Base-by-base conservation (phyloP, 495 filamentous ascomycete genomes). In the Trichoderma asperelloides region DNA sequence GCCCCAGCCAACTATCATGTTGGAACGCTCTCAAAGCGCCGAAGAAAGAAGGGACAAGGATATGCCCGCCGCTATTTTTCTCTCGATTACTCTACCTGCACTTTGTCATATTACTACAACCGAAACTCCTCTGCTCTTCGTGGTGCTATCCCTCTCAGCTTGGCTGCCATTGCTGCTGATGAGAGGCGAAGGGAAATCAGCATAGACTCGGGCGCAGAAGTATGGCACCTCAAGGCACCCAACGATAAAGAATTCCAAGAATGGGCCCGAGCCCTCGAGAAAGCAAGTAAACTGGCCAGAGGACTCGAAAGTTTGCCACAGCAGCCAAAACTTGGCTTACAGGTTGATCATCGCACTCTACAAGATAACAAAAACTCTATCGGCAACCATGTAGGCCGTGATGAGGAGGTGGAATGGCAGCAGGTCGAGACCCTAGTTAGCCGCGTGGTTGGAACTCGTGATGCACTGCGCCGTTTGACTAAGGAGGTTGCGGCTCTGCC, bases 1-100 rank as follows among this genome's bases (percentile, higher is more conserved):
- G 73, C 70, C 5, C 69, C 82, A 2, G 67, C 67, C 25, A 80
- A 79, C 1, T 90, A 92, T 70, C 87, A 95, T 70, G 91, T 89
- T 0, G 95, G 95, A 13, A 80, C 91, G 15, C 76, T 98, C 65
- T 86, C 91, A 65, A 98, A 98, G 82, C 87, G 94, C 66, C 86
- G 94, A 63, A 83, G 95, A 64, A 98, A 97, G 84, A 87, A 90
- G 77, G 90, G 92, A 45, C 96, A 98, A 75, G 94, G 93, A 33
- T 96, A 91, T 80, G 95, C 95, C 21, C 84, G 91, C 41, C 86
- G 95, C 47, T 98, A 92, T 77, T 98, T 98, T 77, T 96, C 93
- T 1, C 80, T 98, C 37, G 95, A 98, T 74, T 98, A 91, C 71
- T 90, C 87, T 8, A 91, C 92, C 0, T 93, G 88, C 37, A 97